phyloP scores from a whole-genome alignment of 2,329 filamentous ascomycete species.

The Fusarium sp. region DNA sequence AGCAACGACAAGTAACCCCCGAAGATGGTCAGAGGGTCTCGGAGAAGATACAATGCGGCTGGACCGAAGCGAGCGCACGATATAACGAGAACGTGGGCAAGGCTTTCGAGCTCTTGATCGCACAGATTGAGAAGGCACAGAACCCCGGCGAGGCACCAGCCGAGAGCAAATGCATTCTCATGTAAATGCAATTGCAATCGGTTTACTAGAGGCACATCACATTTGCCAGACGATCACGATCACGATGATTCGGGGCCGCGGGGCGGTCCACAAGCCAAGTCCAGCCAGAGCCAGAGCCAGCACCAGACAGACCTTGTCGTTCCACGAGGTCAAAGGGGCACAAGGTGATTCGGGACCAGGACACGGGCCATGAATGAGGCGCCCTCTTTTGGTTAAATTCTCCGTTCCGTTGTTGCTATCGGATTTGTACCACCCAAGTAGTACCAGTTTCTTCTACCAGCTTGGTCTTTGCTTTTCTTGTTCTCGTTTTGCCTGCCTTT shows the following conservation, averaged over 20 bases:
- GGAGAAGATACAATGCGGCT: conserved; percentile 91
- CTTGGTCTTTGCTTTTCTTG: conserved; percentile 18
- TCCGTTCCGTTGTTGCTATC: conserved; percentile 21
- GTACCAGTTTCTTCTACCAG: conserved; percentile 8
- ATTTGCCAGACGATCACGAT: conserved; percentile 26
- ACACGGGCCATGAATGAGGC: conserved; percentile 30
- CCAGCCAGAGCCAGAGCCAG: conserved; percentile 6
- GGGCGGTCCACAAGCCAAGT: conserved; percentile 34
- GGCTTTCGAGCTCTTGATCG: conserved; percentile 94
- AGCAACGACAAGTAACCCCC: conserved; percentile 90
- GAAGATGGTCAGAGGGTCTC: conserved; percentile 89
- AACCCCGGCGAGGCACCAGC: conserved; percentile 88
- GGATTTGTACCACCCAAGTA: conserved; percentile 23
- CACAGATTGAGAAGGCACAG: conserved; percentile 93
- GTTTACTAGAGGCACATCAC: conserved; percentile 2
- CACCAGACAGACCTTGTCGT: conserved; percentile 17
- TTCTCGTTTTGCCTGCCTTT: conserved; percentile 27
- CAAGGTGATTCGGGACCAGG: conserved; percentile 30
- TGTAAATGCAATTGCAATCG: conserved; percentile 70
- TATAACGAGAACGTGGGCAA: conserved; percentile 95
- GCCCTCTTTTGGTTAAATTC: conserved; percentile 38
- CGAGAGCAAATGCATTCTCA: conserved; percentile 85
- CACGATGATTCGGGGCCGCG: conserved; percentile 28
- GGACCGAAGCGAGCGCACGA: conserved; percentile 93
- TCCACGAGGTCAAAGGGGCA: conserved; percentile 31